Evolutionary conservation across 257 asterid genomes (phyloP), one percentile per base, ranked within the genome.

Genomic region (Oldenlandia corymbosa): DNA sequence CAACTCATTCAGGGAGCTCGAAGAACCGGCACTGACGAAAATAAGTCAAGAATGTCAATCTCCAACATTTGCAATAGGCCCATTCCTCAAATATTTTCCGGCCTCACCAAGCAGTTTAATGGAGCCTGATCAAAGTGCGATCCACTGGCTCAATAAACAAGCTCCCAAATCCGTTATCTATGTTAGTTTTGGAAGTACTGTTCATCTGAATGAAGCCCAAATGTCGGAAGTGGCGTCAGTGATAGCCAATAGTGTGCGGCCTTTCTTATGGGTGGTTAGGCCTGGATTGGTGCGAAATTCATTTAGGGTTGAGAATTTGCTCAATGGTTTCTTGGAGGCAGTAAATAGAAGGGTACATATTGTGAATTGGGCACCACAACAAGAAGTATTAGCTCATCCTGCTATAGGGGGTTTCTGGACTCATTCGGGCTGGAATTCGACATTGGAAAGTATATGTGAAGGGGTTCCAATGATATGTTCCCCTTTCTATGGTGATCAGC

Each of bases 381-480:
- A 21, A 61, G 61, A 42, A 74, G 81, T 50, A 37, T 63, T 80
- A 7, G 78, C 71, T 0, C 84, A 80, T 68, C 73, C 79, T 32
- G 70, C 80, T 5, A 50, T 72, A 0, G 88, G 85, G 39, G 75
- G 64, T 0, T 70, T 62, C 28, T 70, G 74, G 74, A 70, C 74
- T 4, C 74, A 62, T 27, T 70, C 64, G 0, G 69, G 69, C 9
- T 70, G 69, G 69, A 62, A 70, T 34, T 70, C 74, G 1, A 62
- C 74, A n/a, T 2, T 70, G 69, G 75, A 70, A 53, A 62, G 75
- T 18, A 54, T 70, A 26, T 81, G 86, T 17, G 86, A 73, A 57
- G 87, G 87, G 10, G 79, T 81, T 32, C 87, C 84, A 2, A 76
- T 79, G 87, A 81, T 81, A 16, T 81, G 87, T 31, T 68, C 72